Conservation (phyloP, 495 filamentous ascomycete species). For the Tuber borchii region DNA sequence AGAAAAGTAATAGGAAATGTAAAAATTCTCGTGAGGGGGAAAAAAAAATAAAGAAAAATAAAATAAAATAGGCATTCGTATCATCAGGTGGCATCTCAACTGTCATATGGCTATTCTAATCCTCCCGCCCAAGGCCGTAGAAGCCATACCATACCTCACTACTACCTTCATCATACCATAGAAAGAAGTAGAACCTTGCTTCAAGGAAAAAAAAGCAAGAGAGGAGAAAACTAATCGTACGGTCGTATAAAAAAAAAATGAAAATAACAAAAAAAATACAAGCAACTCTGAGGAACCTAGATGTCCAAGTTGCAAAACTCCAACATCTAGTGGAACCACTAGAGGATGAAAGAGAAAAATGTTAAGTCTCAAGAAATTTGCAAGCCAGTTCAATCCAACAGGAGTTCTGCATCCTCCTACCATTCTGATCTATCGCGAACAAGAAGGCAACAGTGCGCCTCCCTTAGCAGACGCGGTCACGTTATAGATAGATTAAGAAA, state of each 20-base stretch:
- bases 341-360: conserved; percentile 15
- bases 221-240: conserved; percentile 37
- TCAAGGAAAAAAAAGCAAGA: conserved; percentile 26
- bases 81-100: not conserved
- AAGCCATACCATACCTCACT: not conserved
- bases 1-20: not conserved
- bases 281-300: conserved; percentile 12
- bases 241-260: conserved; percentile 28
- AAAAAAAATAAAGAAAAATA: not conserved
- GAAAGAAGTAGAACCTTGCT: not conserved
- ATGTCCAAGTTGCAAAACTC: conserved; percentile 8
- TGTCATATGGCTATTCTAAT: conserved; percentile 4
- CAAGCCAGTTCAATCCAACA: conserved; percentile 18
- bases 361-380: conserved; percentile 16
- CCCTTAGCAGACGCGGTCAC: not conserved
- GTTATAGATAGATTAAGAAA: not conserved
- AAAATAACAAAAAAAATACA: conserved; percentile 19
- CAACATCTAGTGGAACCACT: not conserved
- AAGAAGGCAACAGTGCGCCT: conserved; percentile 31
- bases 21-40: not conserved
- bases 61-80: not conserved
- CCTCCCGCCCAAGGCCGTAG: not conserved
- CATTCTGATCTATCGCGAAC: conserved; percentile 40
- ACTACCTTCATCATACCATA: not conserved
- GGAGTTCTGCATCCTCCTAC: conserved; percentile 32